A percentile compares a stretch with the other conserved stretches of the same genome.
phyloP scores from a whole-genome alignment of 2,329 filamentous ascomycete genomes.

The Mycogone perniciosa region DNA sequence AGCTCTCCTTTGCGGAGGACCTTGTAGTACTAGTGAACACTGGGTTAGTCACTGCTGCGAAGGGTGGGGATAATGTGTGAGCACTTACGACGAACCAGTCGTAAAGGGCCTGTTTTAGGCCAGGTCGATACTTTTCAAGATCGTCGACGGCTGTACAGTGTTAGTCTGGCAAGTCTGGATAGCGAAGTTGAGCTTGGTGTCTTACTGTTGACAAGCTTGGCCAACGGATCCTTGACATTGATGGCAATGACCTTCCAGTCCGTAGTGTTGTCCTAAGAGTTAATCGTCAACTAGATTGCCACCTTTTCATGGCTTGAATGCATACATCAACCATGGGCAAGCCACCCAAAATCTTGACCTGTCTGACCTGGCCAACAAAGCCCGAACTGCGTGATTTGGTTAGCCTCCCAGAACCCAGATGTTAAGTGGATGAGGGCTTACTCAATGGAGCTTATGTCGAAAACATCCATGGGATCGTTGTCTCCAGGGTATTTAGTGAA shows the following conservation, averaged over 20 bases:
- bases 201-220: constrained; percentile 28
- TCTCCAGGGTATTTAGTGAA: constrained; percentile 33
- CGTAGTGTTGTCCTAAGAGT: constrained; percentile 19
- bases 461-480: constrained; percentile 37
- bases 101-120: constrained; percentile 27
- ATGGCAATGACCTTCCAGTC: constrained; percentile 38
- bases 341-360: constrained; percentile 36
- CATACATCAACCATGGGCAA: constrained; percentile 34
- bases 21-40: constrained; percentile 31
- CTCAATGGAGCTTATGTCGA: constrained; percentile 31
- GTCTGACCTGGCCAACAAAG: constrained; percentile 33
- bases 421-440: constrained; percentile 13
- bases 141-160: constrained; percentile 26
- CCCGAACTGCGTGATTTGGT: constrained; percentile 16
- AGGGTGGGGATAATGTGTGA: background rate
- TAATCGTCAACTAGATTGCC: background rate
- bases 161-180: constrained; percentile 17
- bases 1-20: constrained; percentile 30
- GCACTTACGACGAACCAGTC: constrained; percentile 34
- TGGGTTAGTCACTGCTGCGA: background rate
- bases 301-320: background rate
- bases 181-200: background rate
- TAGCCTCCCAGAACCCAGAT: background rate
- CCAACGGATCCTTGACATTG: constrained; percentile 33
- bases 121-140: constrained; percentile 33